Evolutionary conservation across 2,329 filamentous ascomycete genomes (phyloP).

Genomic region (Capronia epimyces): DNA sequence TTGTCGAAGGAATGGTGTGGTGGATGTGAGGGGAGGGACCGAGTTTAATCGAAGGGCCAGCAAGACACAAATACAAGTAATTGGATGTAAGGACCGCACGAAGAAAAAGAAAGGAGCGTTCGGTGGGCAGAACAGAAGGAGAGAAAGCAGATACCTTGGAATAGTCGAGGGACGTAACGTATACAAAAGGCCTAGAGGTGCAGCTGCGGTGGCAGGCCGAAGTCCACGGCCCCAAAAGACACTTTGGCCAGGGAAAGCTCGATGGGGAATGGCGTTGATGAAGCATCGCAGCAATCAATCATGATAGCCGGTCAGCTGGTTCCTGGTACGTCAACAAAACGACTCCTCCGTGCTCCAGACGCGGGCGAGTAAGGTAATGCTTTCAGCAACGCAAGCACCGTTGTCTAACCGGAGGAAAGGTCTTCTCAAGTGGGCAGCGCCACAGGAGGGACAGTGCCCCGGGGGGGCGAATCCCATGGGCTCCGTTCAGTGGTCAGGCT

Average conservation of each 20-base stretch:
- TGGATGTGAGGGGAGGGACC: conserved; percentile 11
- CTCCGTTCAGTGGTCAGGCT: conserved; percentile 18
- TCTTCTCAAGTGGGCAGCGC: conserved; percentile 21
- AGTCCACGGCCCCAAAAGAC: conserved; percentile 13
- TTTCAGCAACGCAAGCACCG: conserved; percentile 17
- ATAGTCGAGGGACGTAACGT: conserved; percentile 15
- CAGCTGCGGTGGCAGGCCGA: conserved; percentile 24
- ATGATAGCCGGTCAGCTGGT: conserved; percentile 11
- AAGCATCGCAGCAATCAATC: conserved; percentile 15
- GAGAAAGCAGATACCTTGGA: conserved; percentile 20
- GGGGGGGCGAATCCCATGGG: conserved; percentile 6
- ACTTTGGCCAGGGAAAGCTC: conserved; percentile 18
- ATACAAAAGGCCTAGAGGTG: conserved; percentile 22
- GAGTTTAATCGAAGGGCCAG: conserved; percentile 3
- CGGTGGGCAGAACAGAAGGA: conserved; percentile 18
- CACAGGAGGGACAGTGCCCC: conserved; percentile 24
- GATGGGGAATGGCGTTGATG: conserved; percentile 20
- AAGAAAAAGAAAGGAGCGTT: conserved; percentile 23
- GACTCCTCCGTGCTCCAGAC: conserved; percentile 18
- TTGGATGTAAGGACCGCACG: conserved; percentile 16
- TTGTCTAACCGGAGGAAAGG: conserved; percentile 13
- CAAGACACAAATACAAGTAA: conserved; percentile 18
- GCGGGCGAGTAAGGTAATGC: conserved; percentile 11
- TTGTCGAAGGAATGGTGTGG: conserved; percentile 19
- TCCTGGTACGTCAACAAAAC: conserved; percentile 22